A percentile compares a stretch with the other conserved stretches of the same genome.
These are phyloP conservation scores for Trichoderma koningiopsis DNA, from an alignment of 2,329 filamentous ascomycete genomes.

Conservation along the genomic window DNA sequence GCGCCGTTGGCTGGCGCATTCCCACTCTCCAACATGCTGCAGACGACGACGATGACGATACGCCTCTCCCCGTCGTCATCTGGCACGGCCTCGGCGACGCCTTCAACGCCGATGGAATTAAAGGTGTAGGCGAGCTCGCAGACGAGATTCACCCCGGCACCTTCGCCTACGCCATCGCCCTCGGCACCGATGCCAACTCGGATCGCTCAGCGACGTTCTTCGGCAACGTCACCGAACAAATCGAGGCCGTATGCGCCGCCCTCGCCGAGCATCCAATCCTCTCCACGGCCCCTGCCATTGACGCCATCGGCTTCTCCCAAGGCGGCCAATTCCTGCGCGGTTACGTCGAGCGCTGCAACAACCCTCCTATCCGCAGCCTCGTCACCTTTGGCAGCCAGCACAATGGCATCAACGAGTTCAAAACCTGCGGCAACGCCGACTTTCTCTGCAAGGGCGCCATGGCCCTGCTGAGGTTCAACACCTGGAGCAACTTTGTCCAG, in stretches of 20 bases:
- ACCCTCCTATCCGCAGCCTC: constrained; percentile 71
- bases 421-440: constrained; percentile 70
- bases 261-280: constrained; percentile 77
- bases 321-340: constrained; percentile 94
- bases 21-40: constrained; percentile 32
- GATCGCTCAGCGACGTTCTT: constrained; percentile 88
- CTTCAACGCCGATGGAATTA: constrained; percentile 75
- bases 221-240: constrained; percentile 81
- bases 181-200: constrained; percentile 64
- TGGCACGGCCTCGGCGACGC: constrained; percentile 86
- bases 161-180: constrained; percentile 75
- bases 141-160: constrained; percentile 77
- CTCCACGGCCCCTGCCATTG: constrained; percentile 77
- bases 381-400: constrained; percentile 91
- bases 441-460: constrained; percentile 81
- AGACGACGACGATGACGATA: constrained; percentile 52
- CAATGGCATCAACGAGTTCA: constrained; percentile 86
- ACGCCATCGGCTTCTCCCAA: constrained; percentile 93
- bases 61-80: constrained; percentile 85
- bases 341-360: constrained; percentile 85
- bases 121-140: constrained; percentile 69
- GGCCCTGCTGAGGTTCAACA: constrained; percentile 74
- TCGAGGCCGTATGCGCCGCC: constrained; percentile 75
- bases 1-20: not conserved
- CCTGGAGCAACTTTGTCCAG: constrained; percentile 80